Base-by-base conservation (phyloP, 2,329 filamentous ascomycete species). In the Aureobasidium subglaciale region DNA sequence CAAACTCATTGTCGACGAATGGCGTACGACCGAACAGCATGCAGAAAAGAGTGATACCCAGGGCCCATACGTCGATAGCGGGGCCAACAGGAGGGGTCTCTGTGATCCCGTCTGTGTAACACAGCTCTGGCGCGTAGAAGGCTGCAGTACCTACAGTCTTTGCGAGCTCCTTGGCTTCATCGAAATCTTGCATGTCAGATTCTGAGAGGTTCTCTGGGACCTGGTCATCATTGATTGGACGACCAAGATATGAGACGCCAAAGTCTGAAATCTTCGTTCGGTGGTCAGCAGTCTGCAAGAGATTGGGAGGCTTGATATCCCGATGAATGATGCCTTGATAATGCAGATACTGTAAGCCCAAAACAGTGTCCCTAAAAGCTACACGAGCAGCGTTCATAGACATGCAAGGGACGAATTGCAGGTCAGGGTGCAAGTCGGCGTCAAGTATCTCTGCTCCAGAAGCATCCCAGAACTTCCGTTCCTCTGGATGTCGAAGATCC, bases 231-330 rank as follows among this genome's bases (percentile, higher is more conserved):
- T 88, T 81, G 57, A 91, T 87, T 1, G 90, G 90, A 49, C 90
- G 84, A 25, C 93, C 93, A 60, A 99, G 89, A 70, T 97, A 99
- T 1, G 93, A 99, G 1, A 99, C 93, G 29, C 93, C 93, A 74
- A 99, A 99, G 67, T 99, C 93, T 5, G 93, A 97, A 59, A 99
- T 99, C 76, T 99, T 99, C 66, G 96, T 89, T 13, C 86, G 84
- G 63, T 91, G 85, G 60, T 90, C 86, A 63, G 77, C 84, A 49
- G 90, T 95, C 76, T 92, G 90, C 6, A 99, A 78, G 6, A 99
- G 78, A 68, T 97, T 97, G 34, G 92, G 91, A 16, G 76, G 76
- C 49, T 84, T 82, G 68, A 70, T 70, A 57, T 70, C 68, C 10
- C 68, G 62, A 49, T 99, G 93, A 18, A 99, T 81, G 58, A 99